Evolutionary conservation across 148 eudicot species (phyloP).

Genomic region (Diospyros kaki): DNA sequence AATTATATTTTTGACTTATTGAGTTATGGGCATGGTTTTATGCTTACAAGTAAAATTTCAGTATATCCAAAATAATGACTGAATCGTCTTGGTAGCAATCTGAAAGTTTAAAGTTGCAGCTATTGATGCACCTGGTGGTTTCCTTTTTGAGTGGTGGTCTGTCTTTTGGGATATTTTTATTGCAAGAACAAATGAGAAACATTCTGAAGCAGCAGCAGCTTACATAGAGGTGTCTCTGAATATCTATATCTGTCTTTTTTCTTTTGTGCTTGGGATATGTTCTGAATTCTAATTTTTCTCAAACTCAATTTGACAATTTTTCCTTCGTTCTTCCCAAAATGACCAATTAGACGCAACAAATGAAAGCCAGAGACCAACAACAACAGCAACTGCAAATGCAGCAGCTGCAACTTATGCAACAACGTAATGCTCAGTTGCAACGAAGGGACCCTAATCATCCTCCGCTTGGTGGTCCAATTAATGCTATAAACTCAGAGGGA

Average conservation of each 20-base stretch:
- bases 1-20: neutral
- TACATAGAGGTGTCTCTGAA: slow-evolving; percentile 74
- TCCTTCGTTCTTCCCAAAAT: slow-evolving; percentile 7
- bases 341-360: slow-evolving; percentile 72
- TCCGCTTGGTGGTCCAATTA: slow-evolving; percentile 67
- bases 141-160: slow-evolving; percentile 99
- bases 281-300: neutral
- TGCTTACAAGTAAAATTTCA: neutral
- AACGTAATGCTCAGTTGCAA: slow-evolving; percentile 86
- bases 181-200: slow-evolving; percentile 95
- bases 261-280: neutral
- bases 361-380: slow-evolving; percentile 84
- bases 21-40: neutral
- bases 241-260: neutral
- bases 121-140: slow-evolving; percentile 99
- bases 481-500: slow-evolving; percentile 53
- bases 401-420: slow-evolving; percentile 92
- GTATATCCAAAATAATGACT: neutral
- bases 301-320: neutral
- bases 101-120: slow-evolving; percentile 41
- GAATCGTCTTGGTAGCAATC: neutral
- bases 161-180: slow-evolving; percentile 99
- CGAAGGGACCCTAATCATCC: slow-evolving; percentile 90
- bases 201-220: slow-evolving; percentile 93
- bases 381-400: slow-evolving; percentile 76